These are phyloP conservation scores for Monosporozyma yasuniensis DNA, from an alignment of 805 yeast species.

Conservation along the genomic window DNA sequence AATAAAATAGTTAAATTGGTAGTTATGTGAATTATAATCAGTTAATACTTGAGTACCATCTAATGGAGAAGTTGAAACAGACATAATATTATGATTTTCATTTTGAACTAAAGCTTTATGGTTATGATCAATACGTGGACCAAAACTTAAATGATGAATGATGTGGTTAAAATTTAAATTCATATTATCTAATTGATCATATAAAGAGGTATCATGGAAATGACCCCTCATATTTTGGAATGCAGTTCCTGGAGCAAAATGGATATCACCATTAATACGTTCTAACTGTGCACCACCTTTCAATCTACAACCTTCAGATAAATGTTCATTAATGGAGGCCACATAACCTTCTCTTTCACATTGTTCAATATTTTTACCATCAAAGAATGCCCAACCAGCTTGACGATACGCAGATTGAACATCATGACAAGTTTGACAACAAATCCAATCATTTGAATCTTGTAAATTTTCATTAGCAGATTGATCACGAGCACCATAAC, in stretches of 20 bases:
- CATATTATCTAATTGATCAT: slow-evolving; percentile 37
- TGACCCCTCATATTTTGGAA: slow-evolving; percentile 48
- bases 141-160: slow-evolving; percentile 79
- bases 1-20: slow-evolving; percentile 66
- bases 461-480: slow-evolving; percentile 22
- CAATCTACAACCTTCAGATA: slow-evolving; percentile 81
- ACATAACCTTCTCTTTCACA: slow-evolving; percentile 91
- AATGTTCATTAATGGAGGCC: slow-evolving; percentile 42
- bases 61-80: slow-evolving; percentile 47
- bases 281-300: slow-evolving; percentile 71
- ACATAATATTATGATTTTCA: neutral
- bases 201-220: slow-evolving; percentile 77
- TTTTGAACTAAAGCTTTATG: neutral
- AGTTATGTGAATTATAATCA: slow-evolving; percentile 39
- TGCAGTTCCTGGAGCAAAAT: slow-evolving; percentile 92
- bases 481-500: slow-evolving; percentile 78
- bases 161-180: slow-evolving; percentile 69
- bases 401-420: slow-evolving; percentile 72
- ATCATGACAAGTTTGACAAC: slow-evolving; percentile 81
- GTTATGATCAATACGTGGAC: slow-evolving; percentile 30
- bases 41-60: slow-evolving; percentile 41
- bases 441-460: slow-evolving; percentile 38
- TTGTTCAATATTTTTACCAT: slow-evolving; percentile 79
- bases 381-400: slow-evolving; percentile 80
- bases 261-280: slow-evolving; percentile 83